Evolutionary conservation across 2,329 filamentous ascomycete genomes (phyloP).

Genomic region (Aspergillus sclerotialis): DNA sequence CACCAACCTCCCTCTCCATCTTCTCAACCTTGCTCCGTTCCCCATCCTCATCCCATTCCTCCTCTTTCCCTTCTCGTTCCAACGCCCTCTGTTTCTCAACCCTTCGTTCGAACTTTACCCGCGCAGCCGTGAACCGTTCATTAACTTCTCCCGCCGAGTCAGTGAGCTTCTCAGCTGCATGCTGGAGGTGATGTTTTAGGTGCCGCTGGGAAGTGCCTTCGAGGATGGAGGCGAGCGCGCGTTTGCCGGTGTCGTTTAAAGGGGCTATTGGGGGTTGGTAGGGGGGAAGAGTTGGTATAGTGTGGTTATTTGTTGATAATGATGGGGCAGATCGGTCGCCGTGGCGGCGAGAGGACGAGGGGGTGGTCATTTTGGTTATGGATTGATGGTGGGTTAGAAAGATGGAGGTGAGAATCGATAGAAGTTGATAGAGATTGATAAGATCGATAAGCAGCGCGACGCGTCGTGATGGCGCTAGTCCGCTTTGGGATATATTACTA

Average conservation of each 20-base stretch:
- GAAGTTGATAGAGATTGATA: conserved; percentile 4
- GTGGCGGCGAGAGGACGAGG: conserved; percentile 3
- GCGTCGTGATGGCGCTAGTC: conserved; percentile 28
- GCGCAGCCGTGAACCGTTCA: conserved; percentile 42
- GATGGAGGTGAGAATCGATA: neutral
- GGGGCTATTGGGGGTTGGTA: conserved; percentile 50
- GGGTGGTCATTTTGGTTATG: no score
- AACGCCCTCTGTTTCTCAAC: conserved; percentile 25
- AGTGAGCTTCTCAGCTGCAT: conserved; percentile 42
- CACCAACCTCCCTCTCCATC: no score
- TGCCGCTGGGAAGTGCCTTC: conserved; percentile 34
- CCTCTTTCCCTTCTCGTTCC: no score
- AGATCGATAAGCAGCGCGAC: conserved; percentile 8
- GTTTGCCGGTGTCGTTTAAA: conserved; percentile 42
- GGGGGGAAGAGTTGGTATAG: conserved; percentile 32
- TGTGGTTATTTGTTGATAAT: conserved; percentile 3
- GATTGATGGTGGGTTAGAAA: conserved; percentile 4
- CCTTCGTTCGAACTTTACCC: conserved; percentile 28
- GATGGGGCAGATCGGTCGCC: conserved; percentile 3
- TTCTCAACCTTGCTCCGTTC: no score
- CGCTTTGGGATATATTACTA: conserved; percentile 17
- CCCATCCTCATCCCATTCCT: no score
- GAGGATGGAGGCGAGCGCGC: conserved; percentile 40
- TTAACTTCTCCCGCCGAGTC: conserved; percentile 49
- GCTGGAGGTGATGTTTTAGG: conserved; percentile 43